A percentile compares a stretch with the other conserved stretches of the same genome.
phyloP scores from a whole-genome alignment of 495 filamentous ascomycete species.

The Penicillium bialowiezense region DNA sequence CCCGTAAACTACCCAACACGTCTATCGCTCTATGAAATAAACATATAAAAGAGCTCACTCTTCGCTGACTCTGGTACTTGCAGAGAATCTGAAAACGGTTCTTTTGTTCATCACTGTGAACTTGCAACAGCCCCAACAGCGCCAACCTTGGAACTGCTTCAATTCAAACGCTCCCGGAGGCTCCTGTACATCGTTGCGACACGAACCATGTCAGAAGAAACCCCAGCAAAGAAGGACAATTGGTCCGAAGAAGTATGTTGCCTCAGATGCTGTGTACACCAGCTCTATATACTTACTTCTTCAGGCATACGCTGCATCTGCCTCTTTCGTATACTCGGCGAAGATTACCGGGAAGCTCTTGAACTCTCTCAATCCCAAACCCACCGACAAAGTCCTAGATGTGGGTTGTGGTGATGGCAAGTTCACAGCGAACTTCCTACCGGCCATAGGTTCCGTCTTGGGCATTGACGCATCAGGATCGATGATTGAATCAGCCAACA shows the following conservation, averaged over 20 bases:
- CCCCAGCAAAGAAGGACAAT: slow-evolving; percentile 39
- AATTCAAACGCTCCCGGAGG: no score
- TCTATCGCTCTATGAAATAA: neutral
- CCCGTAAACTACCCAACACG: neutral
- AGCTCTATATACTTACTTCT: neutral
- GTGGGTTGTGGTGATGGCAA: slow-evolving; percentile 74
- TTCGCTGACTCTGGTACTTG: no score
- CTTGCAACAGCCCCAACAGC: no score
- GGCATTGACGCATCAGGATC: slow-evolving; percentile 64
- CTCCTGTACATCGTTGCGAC: neutral
- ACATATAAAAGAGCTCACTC: neutral
- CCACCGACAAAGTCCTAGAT: slow-evolving; percentile 62
- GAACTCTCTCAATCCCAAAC: slow-evolving; percentile 59
- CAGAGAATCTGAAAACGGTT: no score
- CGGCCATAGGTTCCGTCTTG: slow-evolving; percentile 46
- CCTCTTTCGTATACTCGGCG: slow-evolving; percentile 62
- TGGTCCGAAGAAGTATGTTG: slow-evolving; percentile 55
- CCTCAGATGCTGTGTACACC: neutral
- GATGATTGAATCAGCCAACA: slow-evolving; percentile 59
- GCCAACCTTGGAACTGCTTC: no score
- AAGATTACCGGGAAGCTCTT: slow-evolving; percentile 64
- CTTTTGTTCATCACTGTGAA: no score
- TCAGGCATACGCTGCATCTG: slow-evolving; percentile 61
- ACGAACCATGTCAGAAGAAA: neutral
- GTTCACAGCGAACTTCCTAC: slow-evolving; percentile 56